Evolutionary conservation across 495 filamentous ascomycete genomes (phyloP), one percentile per base, ranked within the genome.

Genomic region (Terfezia claveryi): DNA sequence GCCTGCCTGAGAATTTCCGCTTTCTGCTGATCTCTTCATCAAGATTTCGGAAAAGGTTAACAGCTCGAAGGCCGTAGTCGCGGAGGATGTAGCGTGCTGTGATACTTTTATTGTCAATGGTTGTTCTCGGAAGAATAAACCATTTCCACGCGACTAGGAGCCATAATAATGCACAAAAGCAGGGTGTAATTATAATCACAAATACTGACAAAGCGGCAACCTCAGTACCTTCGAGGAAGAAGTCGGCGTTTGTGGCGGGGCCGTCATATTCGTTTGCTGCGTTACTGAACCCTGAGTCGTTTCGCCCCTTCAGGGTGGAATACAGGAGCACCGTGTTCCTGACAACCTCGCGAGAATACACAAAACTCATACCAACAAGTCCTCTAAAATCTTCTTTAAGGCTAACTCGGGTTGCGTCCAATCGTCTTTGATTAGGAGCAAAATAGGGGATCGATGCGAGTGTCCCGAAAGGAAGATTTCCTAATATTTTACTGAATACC

Each of bases 311-410:
- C 3, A 52, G 46, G 6, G 6, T 5, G 10, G n/a, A 10, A 36
- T 56, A 51, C 12, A 56, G 46, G 23, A 52, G 16, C 4, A 56
- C 54, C 10, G 46, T 52, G 23, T 56, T 56, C 14, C 54, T 16
- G 44, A 52, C 54, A 23, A 56, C 46, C 23, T 56, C 54, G 11
- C 54, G 54, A 10, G 54, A 56, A 17, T 50, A 20, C 20, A 56
- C 14, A 27, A 56, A 56, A 37, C 20, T n/a, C 2, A 37, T 12
- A 8, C 50, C 27, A n/a, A 38, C 32, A 8, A 56, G 46, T 20
- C 46, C 9, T 36, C 14, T 37, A 5, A 56, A 20, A 17, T 56
- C 54, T 2, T 37, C 10, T 0, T 50, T 27, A 12, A 37, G 36
- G 46, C 41, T 56, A 32, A 12, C 38, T 12, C 37, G 11, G 4